Percentiles rank a stretch among this genome's conserved stretches.
Evolutionary conservation across 2,329 filamentous ascomycete genomes (phyloP).

Genomic region (Lachnellula willkommii): DNA sequence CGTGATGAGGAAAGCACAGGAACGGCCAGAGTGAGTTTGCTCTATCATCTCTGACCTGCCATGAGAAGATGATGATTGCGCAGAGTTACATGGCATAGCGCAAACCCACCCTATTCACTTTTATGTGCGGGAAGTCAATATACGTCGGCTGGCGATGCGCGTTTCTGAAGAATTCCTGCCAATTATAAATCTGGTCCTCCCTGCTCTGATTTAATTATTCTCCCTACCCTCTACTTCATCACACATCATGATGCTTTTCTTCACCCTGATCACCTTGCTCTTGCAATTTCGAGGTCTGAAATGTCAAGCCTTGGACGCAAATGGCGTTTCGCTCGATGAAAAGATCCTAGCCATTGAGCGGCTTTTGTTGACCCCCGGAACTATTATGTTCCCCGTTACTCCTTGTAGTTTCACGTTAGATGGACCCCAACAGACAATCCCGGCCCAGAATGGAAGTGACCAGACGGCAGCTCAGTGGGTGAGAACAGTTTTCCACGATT

Average conservation of each 20-base stretch:
- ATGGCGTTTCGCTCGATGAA: conserved; percentile 12
- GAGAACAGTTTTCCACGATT: conserved; percentile 19
- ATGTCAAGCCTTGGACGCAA: conserved; percentile 6
- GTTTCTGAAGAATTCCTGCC: no score
- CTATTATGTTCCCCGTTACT: conserved; percentile 10
- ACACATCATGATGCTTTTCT: conserved; percentile 6
- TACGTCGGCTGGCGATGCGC: no score
- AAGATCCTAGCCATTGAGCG: conserved; percentile 14
- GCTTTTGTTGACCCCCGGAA: conserved; percentile 8
- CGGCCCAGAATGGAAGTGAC: not conserved
- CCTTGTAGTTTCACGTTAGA: conserved; percentile 10
- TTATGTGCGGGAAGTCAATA: no score
- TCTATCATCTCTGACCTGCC: no score
- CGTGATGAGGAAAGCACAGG: no score
- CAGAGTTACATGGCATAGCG: no score
- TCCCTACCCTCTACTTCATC: no score
- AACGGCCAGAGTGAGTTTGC: no score
- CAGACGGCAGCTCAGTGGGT: conserved; percentile 20
- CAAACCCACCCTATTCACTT: no score
- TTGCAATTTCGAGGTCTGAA: conserved; percentile 6
- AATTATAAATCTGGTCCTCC: no score
- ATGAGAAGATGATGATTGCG: no score
- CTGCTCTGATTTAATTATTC: no score
- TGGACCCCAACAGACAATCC: conserved; percentile 2
- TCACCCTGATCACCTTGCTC: not conserved